Evolutionary conservation across 1,284 basidiomycete genomes (phyloP).

Genomic region (Taiwanofungus camphoratus): DNA sequence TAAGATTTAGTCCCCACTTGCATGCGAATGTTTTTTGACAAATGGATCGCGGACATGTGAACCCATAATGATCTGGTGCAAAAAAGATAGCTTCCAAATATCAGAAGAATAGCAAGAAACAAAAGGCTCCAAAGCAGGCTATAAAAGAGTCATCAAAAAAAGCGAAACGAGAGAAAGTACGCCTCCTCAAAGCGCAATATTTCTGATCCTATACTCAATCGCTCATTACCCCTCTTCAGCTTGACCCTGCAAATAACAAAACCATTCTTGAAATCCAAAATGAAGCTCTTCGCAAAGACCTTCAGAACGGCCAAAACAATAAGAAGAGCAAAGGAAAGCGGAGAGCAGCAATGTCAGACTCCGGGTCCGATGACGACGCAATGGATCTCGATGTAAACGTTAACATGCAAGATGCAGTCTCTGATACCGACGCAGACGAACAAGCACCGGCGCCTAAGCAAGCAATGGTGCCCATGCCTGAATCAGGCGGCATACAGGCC

Average conservation of each 20-base stretch:
- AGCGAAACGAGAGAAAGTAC: conserved; percentile 80
- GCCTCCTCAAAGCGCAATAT: background rate
- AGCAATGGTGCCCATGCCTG: conserved; percentile 60
- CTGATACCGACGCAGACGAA: conserved; percentile 25
- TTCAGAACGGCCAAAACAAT: conserved; percentile 21
- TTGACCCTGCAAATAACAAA: conserved; percentile 86
- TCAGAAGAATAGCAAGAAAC: conserved; percentile 86
- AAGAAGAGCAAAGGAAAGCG: conserved; percentile 41
- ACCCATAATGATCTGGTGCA: no score
- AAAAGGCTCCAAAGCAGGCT: conserved; percentile 76
- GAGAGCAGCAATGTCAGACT: conserved; percentile 36
- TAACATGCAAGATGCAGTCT: conserved; percentile 19
- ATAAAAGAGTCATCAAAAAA: conserved; percentile 84
- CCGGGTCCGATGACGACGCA: conserved; percentile 32
- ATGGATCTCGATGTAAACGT: conserved; percentile 29
- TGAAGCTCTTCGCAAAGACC: conserved; percentile 35
- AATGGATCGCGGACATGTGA: background rate
- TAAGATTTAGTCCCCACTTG: conserved; percentile 21
- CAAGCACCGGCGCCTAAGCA: conserved; percentile 24
- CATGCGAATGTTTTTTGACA: background rate
- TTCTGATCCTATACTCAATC: background rate
- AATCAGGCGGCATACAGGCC: conserved; percentile 59
- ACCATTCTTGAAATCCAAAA: conserved; percentile 74
- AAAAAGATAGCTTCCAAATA: conserved; percentile 67
- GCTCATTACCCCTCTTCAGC: conserved; percentile 38